A percentile compares a stretch with the other conserved stretches of the same genome.
These are phyloP conservation scores for Xylaria sp. DNA, from an alignment of 2,329 filamentous ascomycete species.

Conservation along the genomic window DNA sequence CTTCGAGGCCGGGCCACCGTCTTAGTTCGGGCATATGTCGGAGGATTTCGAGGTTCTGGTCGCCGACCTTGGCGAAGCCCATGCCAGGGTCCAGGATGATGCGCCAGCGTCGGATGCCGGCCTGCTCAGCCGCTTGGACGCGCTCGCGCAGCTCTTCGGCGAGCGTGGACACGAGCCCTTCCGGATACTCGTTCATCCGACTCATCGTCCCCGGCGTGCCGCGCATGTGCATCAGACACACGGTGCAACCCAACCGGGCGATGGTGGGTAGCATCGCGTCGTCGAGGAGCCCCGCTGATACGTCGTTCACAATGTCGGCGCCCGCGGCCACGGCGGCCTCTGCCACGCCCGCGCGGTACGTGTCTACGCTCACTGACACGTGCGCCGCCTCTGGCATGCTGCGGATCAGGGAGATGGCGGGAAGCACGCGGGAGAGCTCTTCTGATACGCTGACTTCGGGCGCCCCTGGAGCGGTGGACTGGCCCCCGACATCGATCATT, in stretches of 20 bases:
- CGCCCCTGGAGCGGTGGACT: slow-evolving; percentile 86
- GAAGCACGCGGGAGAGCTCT: slow-evolving; percentile 81
- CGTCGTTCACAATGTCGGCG: slow-evolving; percentile 94
- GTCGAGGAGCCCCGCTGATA: slow-evolving; percentile 85
- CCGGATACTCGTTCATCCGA: slow-evolving; percentile 72
- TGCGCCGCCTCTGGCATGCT: slow-evolving; percentile 68
- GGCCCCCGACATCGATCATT: slow-evolving; percentile 92
- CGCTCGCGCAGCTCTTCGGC: slow-evolving; percentile 76
- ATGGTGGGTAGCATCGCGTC: slow-evolving; percentile 83
- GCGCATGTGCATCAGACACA: slow-evolving; percentile 93
- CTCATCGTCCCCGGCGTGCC: slow-evolving; percentile 87
- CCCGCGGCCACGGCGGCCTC: slow-evolving; percentile 78
- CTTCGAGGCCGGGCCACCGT: slow-evolving; percentile 70
- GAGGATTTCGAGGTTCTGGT: slow-evolving; percentile 85
- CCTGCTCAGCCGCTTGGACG: slow-evolving; percentile 77
- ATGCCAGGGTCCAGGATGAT: slow-evolving; percentile 94
- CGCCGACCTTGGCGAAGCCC: slow-evolving; percentile 87
- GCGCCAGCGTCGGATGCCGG: slow-evolving; percentile 89
- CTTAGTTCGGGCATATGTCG: slow-evolving; percentile 72
- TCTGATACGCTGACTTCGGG: slow-evolving; percentile 74
- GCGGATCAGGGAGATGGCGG: slow-evolving; percentile 79
- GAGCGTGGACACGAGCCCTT: slow-evolving; percentile 36
- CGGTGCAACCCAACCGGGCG: slow-evolving; percentile 79
- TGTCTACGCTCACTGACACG: slow-evolving; percentile 88
- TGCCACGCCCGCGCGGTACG: slow-evolving; percentile 87